Evolutionary conservation across 164 flowering plant genomes (phyloP).

Genomic region (Chloranthus sessilifolius): DNA sequence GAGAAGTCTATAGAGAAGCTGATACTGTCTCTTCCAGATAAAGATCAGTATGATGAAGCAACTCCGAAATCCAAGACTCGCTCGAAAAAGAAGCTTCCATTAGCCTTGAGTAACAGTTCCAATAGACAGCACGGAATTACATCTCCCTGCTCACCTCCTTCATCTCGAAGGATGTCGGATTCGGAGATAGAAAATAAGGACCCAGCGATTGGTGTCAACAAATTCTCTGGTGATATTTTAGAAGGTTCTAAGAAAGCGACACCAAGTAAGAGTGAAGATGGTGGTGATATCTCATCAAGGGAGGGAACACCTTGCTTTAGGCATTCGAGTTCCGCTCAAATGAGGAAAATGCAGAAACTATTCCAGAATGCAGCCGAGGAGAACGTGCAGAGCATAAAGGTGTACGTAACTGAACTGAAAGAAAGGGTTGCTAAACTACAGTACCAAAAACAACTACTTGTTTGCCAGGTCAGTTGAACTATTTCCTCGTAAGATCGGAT

Average conservation of each 20-base stretch:
- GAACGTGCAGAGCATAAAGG: slow-evolving; percentile 87
- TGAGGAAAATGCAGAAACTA: slow-evolving; percentile 97
- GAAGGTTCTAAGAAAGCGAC: slow-evolving; percentile 60
- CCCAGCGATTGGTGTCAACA: slow-evolving; percentile 41
- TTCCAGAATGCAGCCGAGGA: slow-evolving; percentile 99
- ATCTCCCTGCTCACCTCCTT: slow-evolving; percentile 87
- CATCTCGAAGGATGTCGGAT: slow-evolving; percentile 62
- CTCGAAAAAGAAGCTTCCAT: slow-evolving; percentile 63
- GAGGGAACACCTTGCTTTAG: slow-evolving; percentile 74
- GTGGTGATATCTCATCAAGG: slow-evolving; percentile 68
- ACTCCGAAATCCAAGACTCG: slow-evolving; percentile 42
- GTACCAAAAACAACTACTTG: slow-evolving; percentile 96
- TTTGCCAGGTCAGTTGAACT: slow-evolving; percentile 90
- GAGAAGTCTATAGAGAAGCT: slow-evolving; percentile 92
- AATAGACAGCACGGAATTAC: slow-evolving; percentile 58
- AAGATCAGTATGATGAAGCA: slow-evolving; percentile 34
- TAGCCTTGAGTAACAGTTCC: slow-evolving; percentile 55
- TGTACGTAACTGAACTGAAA: slow-evolving; percentile 93
- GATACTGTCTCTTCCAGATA: slow-evolving; percentile 81
- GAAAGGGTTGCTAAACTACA: slow-evolving; percentile 98
- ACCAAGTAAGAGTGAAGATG: slow-evolving; percentile 69
- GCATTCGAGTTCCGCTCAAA: slow-evolving; percentile 90
- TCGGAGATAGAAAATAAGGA: slow-evolving; percentile 71
- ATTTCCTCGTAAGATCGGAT: no score
- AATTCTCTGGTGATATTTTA: slow-evolving; percentile 19